A percentile compares a stretch with the other conserved stretches of the same genome.
Evolutionary conservation across 1,284 basidiomycete genomes (phyloP).

Genomic region (Marasmius tenuissimus): DNA sequence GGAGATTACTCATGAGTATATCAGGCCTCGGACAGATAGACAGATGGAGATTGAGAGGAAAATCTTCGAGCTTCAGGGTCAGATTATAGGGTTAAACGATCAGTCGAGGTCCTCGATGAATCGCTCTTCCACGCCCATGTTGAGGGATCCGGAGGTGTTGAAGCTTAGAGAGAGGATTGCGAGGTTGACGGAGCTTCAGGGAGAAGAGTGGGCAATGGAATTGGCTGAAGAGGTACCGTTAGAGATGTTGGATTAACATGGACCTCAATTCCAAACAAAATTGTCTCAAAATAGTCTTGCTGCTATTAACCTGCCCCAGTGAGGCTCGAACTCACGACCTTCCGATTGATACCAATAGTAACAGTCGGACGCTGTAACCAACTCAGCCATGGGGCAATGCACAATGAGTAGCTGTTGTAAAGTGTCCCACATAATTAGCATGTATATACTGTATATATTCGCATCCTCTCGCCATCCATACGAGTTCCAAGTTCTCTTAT

Average conservation of each 20-base stretch:
- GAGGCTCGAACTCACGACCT: not conserved
- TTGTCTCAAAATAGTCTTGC: too few relatives aligned
- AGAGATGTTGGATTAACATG: not conserved
- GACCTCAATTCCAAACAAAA: not conserved
- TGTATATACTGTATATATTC: too few relatives aligned
- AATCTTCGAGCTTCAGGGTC: not conserved
- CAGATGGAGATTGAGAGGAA: not conserved
- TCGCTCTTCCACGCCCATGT: not conserved
- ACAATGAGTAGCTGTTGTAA: too few relatives aligned
- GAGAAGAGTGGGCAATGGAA: not conserved
- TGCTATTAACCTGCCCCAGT: not conserved
- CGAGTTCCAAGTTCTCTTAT: too few relatives aligned
- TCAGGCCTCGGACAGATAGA: not conserved
- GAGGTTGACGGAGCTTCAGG: not conserved
- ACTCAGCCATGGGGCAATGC: too few relatives aligned
- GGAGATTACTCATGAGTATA: not conserved
- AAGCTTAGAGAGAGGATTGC: not conserved
- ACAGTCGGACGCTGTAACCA: too few relatives aligned
- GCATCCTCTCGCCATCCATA: too few relatives aligned
- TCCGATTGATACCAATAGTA: not conserved
- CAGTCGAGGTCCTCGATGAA: not conserved
- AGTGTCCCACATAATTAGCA: too few relatives aligned
- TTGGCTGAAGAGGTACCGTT: not conserved
- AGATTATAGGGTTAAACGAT: not conserved
- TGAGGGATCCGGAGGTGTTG: not conserved